Evolutionary conservation across 2,329 filamentous ascomycete genomes (phyloP).

Genomic region (Xylaria sp.): DNA sequence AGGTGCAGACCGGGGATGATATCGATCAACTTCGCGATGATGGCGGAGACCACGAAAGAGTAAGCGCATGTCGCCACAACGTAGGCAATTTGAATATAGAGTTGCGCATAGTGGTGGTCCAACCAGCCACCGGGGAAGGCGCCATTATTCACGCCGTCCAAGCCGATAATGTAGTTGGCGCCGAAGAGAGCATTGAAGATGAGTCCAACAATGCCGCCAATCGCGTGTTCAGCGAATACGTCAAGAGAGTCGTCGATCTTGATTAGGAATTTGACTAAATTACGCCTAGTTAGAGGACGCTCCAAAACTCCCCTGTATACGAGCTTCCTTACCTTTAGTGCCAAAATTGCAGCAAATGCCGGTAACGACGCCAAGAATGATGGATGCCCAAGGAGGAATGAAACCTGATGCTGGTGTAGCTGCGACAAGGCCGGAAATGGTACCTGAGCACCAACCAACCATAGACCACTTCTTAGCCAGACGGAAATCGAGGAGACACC

Average conservation of each 20-base stretch:
- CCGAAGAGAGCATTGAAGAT: slow-evolving; percentile 77
- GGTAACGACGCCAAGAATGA: slow-evolving; percentile 69
- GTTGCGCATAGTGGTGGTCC: slow-evolving; percentile 73
- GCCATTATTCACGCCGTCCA: slow-evolving; percentile 77
- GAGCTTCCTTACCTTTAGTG: slow-evolving; percentile 57
- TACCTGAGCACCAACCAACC: slow-evolving; percentile 75
- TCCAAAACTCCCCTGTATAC: background rate
- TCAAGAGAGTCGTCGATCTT: slow-evolving; percentile 74
- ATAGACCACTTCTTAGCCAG: slow-evolving; percentile 92
- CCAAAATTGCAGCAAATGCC: slow-evolving; percentile 71
- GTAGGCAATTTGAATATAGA: slow-evolving; percentile 83
- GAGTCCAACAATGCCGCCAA: slow-evolving; percentile 72
- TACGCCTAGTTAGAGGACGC: background rate
- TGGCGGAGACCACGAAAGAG: slow-evolving; percentile 73
- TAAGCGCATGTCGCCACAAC: slow-evolving; percentile 70
- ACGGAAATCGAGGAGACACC: slow-evolving; percentile 95
- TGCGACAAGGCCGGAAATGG: slow-evolving; percentile 73
- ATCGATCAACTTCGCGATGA: slow-evolving; percentile 78
- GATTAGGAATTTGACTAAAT: slow-evolving; percentile 63
- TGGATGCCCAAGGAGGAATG: slow-evolving; percentile 70
- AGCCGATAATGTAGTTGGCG: slow-evolving; percentile 71
- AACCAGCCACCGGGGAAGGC: slow-evolving; percentile 70
- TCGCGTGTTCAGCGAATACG: slow-evolving; percentile 73
- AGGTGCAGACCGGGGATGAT: slow-evolving; percentile 78
- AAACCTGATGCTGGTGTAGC: slow-evolving; percentile 73